Evolutionary conservation across 1,284 basidiomycete genomes (phyloP), one percentile per base, ranked within the genome.

Genomic region (Cutaneotrichosporon sp.): DNA sequence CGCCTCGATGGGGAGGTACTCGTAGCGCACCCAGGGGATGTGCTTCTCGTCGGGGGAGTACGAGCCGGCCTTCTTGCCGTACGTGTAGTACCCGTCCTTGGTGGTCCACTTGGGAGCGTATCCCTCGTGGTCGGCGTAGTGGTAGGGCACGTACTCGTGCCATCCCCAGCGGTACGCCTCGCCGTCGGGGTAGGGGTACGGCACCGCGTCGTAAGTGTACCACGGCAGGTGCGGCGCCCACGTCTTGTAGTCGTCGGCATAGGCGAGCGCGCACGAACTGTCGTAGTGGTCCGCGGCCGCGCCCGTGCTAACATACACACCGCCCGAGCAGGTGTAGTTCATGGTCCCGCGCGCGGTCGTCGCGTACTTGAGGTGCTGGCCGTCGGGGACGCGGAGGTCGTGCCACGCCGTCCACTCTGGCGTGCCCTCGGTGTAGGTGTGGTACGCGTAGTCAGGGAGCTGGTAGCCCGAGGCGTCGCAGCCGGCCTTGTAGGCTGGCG

Each of bases 11-110:
- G 82, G 64, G 31, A 71, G 36, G 43, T 62, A 69, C 4, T 76
- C 80, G 24, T 89, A 78, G 60, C 83, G 73, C 20, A 88, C 78
- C 84, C 85, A 87, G 64, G 85, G 82, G 31, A 89, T 79, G 9
- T 22, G 7, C 66, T 88, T 83, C 36, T 27, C 76, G n/a, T 76
- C 77, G 10, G 86, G 85, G 50, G 55, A 53, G 42, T 58, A 33
- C 18, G 42, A 25, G 8, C 62, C 66, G 5, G 57, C 52, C 42
- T 69, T 70, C 50, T 54, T 58, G n/a, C 59, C 66, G 65, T 25
- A 22, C 22, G 27, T 24, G 46, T 24, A 49, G 16, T 22, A 16
- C 22, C 24, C 24, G 11, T 24, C 46, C 22, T 13, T 27, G 22
- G 24, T 22, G 11, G 83, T 80, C 59, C 84, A 68, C 51, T 78